Base-by-base conservation (phyloP, 805 yeast species). In the Candida odintsovae region DNA sequence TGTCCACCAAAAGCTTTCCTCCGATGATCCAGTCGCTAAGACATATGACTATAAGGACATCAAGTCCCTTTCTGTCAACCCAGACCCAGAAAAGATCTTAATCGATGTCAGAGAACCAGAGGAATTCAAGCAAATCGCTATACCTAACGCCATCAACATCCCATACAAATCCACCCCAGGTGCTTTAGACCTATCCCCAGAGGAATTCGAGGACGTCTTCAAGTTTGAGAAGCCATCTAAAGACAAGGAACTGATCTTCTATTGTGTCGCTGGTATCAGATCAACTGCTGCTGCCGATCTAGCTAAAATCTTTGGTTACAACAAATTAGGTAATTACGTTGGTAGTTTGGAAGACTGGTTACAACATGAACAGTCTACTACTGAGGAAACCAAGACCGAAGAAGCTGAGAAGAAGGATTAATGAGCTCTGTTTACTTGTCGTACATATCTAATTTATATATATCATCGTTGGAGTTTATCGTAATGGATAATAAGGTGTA, bases 81-180 rank as follows among this genome's bases (percentile, higher is more conserved):
- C 80, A 5, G 71, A 69, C 45, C 72, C 78, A 15, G 68, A 70
- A 15, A 67, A 75, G 33, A 72, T 88, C 38, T 67, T 92, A 35
- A 82, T 92, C 21, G 99, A 92, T 62, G 97, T 88, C 19, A 81
- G 99, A 63, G 98, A 92, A 70, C 97, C 97, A 6, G 75, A 72
- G 22, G 99, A 92, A 68, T 75, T 69, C 58, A 50, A 57, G 22
- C 69, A 68, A 35, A 96, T 96, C 38, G 81, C 77, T 61, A 85
- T 92, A 56, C 97, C 97, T 25, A 76, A 79, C 13, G 83, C 98
- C 6, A 66, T 90, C 47, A 94, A 94, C 62, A 77, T 92, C 48
- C 98, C 99, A 18, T 83, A 82, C 69, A 89, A 89, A 61, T 80
- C 94, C 5, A 78, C 90, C 12, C 98, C 98, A 0, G 96, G 96